A percentile compares a stretch with the other conserved stretches of the same genome.
Evolutionary conservation across 495 filamentous ascomycete species (phyloP).

Genomic region (Xylaria grammica): DNA sequence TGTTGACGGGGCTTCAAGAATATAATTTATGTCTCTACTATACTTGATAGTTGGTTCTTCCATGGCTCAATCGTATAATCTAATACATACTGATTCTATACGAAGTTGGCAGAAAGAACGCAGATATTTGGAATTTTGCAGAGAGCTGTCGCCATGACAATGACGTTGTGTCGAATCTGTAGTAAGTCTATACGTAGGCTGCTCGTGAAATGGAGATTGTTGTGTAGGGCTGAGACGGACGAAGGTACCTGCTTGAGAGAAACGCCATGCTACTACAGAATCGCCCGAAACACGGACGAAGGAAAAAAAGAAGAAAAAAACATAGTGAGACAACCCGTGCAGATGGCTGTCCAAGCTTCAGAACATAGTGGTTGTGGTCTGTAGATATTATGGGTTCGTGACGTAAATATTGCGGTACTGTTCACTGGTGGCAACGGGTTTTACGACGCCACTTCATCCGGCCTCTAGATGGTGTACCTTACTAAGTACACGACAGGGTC

Average conservation of each 20-base stretch:
- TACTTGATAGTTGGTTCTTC: no score
- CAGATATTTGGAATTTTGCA: background rate
- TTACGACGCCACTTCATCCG: no score
- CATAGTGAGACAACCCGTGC: no score
- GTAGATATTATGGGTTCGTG: constrained; percentile 2
- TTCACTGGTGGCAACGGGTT: background rate
- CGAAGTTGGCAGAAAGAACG: background rate
- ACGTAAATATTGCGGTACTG: background rate
- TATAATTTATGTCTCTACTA: no score
- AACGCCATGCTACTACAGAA: constrained; percentile 4
- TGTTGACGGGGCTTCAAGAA: no score
- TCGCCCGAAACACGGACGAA: constrained; percentile 21
- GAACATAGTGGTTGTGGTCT: background rate
- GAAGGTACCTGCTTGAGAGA: background rate
- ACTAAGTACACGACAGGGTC: background rate
- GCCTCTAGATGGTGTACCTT: background rate
- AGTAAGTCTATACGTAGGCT: background rate
- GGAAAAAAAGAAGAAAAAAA: constrained; percentile 23
- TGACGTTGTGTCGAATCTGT: background rate
- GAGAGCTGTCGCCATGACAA: background rate
- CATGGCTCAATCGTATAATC: background rate
- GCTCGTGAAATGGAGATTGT: background rate
- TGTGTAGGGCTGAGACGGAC: background rate
- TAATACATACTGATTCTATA: background rate
- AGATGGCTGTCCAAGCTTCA: no score